Percentiles rank a stretch among this genome's conserved stretches.
Evolutionary conservation across 1,139 yeast genomes (phyloP).

Genomic region (Candida sp.): DNA sequence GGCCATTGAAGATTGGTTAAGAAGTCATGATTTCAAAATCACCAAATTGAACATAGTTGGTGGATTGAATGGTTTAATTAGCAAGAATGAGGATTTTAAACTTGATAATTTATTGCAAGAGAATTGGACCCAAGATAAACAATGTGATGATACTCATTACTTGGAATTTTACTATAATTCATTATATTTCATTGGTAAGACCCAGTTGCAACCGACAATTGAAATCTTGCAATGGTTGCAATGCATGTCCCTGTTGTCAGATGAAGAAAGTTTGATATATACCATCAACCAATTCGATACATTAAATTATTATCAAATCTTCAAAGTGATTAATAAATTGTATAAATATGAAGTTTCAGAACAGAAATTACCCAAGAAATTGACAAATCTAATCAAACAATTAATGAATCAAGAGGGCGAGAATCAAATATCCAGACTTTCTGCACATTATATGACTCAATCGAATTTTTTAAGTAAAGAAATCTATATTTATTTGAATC

Average conservation of each 20-base stretch:
- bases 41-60: slow-evolving; percentile 39
- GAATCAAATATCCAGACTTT: slow-evolving; percentile 27
- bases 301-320: slow-evolving; percentile 67
- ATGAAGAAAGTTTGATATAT: slow-evolving; percentile 53
- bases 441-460: slow-evolving; percentile 43
- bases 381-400: slow-evolving; percentile 32
- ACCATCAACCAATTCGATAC: slow-evolving; percentile 56
- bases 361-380: slow-evolving; percentile 49
- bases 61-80: slow-evolving; percentile 15
- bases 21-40: slow-evolving; percentile 68
- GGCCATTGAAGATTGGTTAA: slow-evolving; percentile 88
- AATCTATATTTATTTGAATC: slow-evolving; percentile 44
- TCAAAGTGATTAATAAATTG: slow-evolving; percentile 62
- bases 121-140: slow-evolving; percentile 9
- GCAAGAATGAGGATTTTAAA: slow-evolving; percentile 10
- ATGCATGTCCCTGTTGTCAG: slow-evolving; percentile 62
- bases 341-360: slow-evolving; percentile 88
- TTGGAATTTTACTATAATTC: slow-evolving; percentile 52
- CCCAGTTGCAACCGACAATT: slow-evolving; percentile 68
- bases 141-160: slow-evolving; percentile 22
- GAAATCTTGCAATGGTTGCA: slow-evolving; percentile 91
- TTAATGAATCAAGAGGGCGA: slow-evolving; percentile 38
- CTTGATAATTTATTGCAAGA: slow-evolving; percentile 24
- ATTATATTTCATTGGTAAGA: slow-evolving; percentile 56
- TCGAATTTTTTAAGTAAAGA: slow-evolving; percentile 37